Evolutionary conservation across 1,284 basidiomycete species (phyloP).

Genomic region (Polyporus tsugae): DNA sequence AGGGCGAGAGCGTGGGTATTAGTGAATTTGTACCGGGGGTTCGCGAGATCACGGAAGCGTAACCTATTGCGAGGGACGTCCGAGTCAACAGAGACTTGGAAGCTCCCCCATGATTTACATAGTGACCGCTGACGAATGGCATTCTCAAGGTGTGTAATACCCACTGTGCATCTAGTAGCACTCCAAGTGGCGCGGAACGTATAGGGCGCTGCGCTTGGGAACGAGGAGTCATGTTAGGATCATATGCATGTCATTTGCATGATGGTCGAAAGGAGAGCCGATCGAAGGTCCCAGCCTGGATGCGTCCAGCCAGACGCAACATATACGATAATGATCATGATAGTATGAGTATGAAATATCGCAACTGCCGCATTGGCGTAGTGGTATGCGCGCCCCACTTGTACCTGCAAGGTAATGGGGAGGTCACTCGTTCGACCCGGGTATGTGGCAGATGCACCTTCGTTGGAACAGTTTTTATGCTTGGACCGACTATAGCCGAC

Average conservation of each 20-base stretch:
- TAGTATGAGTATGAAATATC: not conserved
- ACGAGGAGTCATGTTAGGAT: not conserved
- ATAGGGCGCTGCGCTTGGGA: not conserved
- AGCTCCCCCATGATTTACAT: not conserved
- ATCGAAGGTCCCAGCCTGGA: not conserved
- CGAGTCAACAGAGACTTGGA: not conserved
- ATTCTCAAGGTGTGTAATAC: not conserved
- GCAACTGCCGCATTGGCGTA: slow-evolving; percentile 43
- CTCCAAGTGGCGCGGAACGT: not conserved
- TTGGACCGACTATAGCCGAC: too few relatives aligned
- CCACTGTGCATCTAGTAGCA: not conserved
- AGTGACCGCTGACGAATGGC: not conserved
- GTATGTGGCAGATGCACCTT: too few relatives aligned
- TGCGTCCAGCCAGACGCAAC: not conserved
- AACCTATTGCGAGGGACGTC: not conserved
- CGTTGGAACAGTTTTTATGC: too few relatives aligned
- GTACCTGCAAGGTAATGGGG: slow-evolving; percentile 39
- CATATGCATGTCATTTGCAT: not conserved
- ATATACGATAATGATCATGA: not conserved
- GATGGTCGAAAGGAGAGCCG: not conserved
- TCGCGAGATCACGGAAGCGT: not conserved
- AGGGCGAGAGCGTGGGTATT: slow-evolving; percentile 27
- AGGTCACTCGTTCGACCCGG: slow-evolving; percentile 47
- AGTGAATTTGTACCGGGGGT: not conserved
- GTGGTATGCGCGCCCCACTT: slow-evolving; percentile 48